A percentile compares a stretch with the other conserved stretches of the same genome.
Conservation (phyloP, 2,329 filamentous ascomycete species). For the Scorias spongiosa region DNA sequence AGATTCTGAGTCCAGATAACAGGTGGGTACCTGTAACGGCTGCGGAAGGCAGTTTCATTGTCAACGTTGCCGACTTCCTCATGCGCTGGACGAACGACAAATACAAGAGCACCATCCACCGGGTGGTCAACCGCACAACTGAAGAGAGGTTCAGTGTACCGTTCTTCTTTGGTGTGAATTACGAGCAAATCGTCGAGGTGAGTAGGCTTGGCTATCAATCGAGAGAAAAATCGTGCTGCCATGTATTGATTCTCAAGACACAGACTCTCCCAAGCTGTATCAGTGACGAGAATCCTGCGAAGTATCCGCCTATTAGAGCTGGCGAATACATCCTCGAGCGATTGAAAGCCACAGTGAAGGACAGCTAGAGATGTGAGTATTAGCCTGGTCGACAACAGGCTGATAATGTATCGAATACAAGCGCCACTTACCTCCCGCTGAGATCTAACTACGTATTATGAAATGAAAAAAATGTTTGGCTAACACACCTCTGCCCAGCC, state of each 20-base stretch:
- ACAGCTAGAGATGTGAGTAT: background rate
- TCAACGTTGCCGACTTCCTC: conserved; percentile 37
- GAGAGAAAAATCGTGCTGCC: background rate
- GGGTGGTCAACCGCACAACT: conserved; percentile 28
- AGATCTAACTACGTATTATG: too few species aligned
- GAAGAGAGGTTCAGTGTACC: conserved; percentile 29
- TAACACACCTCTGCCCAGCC: too few species aligned
- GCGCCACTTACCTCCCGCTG: too few species aligned
- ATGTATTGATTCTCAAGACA: background rate
- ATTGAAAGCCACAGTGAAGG: conserved; percentile 7
- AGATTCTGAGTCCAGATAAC: conserved; percentile 21
- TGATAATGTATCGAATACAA: too few species aligned
- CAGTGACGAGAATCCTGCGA: conserved; percentile 16
- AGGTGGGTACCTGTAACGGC: conserved; percentile 32
- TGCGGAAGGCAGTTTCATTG: conserved; percentile 29
- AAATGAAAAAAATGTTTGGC: too few species aligned
- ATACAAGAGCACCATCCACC: conserved; percentile 29
- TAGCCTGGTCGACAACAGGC: too few species aligned
- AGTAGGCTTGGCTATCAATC: conserved; percentile 1
- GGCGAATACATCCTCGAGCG: conserved; percentile 27
- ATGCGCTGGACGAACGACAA: conserved; percentile 30
- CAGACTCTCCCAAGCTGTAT: conserved; percentile 24
- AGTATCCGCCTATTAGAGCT: conserved; percentile 22
- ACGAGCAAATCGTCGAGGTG: conserved; percentile 24
- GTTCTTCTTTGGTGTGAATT: conserved; percentile 28